Conservation (phyloP, 179 eudicot species). For the Camellia oleifera region DNA sequence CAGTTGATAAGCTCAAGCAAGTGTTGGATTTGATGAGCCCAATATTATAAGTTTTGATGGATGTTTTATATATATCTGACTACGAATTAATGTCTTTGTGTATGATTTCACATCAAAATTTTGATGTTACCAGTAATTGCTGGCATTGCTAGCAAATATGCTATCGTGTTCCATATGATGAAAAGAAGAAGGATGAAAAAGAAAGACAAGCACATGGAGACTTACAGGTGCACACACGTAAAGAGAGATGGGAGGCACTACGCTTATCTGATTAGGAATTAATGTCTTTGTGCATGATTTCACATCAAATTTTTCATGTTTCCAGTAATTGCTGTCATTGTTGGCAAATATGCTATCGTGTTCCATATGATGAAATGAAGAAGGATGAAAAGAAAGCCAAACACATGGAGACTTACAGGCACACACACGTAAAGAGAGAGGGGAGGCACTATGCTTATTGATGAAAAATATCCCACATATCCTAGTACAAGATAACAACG, state of each 20-base stretch:
- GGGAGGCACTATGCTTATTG: neutral
- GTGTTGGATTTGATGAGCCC: neutral
- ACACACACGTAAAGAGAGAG: neutral
- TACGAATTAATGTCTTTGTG: neutral
- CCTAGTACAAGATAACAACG: neutral
- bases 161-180: neutral
- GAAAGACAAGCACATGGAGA: neutral
- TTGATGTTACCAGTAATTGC: neutral
- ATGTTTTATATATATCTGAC: neutral
- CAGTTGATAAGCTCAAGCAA: neutral
- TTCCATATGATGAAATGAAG: neutral
- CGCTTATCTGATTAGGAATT: neutral
- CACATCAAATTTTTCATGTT: neutral
- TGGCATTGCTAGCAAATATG: neutral
- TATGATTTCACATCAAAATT: neutral
- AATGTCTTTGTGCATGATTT: neutral
- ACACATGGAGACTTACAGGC: neutral
- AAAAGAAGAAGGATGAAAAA: neutral
- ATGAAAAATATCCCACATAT: neutral
- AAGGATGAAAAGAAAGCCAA: slow-evolving; percentile 2
- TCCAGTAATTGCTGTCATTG: neutral
- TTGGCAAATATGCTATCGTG: neutral
- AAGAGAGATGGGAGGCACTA: neutral
- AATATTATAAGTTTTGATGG: neutral
- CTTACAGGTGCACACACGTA: no score